Conservation (phyloP, 2,329 filamentous ascomycete genomes). For the Camillea tinctor region DNA sequence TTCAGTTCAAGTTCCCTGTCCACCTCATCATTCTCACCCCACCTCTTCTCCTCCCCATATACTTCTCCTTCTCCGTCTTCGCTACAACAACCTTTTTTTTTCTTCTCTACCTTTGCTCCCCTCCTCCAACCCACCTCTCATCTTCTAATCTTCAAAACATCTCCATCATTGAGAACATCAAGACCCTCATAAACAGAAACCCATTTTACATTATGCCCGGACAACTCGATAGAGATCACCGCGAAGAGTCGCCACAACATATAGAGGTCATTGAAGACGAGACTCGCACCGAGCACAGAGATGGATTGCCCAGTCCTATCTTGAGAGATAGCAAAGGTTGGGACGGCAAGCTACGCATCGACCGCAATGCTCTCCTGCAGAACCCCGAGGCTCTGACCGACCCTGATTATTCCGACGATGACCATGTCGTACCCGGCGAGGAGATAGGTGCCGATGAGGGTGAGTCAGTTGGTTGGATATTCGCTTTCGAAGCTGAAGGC, state of each 20-base stretch:
- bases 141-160: neutral
- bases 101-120: too few relatives aligned
- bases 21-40: too few relatives aligned
- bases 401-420: slow-evolving; percentile 78
- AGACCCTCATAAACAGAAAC: neutral
- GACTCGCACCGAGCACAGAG: slow-evolving; percentile 36
- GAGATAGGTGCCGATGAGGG: slow-evolving; percentile 81
- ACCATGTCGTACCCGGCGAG: slow-evolving; percentile 67
- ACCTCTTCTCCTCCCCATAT: too few relatives aligned
- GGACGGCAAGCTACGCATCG: slow-evolving; percentile 80
- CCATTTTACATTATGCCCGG: slow-evolving; percentile 38
- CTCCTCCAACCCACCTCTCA: too few relatives aligned
- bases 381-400: slow-evolving; percentile 85
- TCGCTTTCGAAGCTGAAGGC: slow-evolving; percentile 14
- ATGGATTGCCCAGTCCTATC: slow-evolving; percentile 45
- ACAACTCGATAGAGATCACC: slow-evolving; percentile 34
- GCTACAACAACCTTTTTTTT: too few relatives aligned
- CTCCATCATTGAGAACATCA: neutral
- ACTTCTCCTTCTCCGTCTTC: too few relatives aligned
- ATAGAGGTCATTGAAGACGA: slow-evolving; percentile 50
- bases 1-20: too few relatives aligned
- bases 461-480: slow-evolving; percentile 32
- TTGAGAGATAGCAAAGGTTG: slow-evolving; percentile 67
- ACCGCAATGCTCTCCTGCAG: slow-evolving; percentile 64
- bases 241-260: slow-evolving; percentile 37